A percentile compares a stretch with the other conserved stretches of the same genome.
These are phyloP conservation scores for Pleurotus sapidus DNA, from an alignment of 768 basidiomycete genomes.

Conservation along the genomic window DNA sequence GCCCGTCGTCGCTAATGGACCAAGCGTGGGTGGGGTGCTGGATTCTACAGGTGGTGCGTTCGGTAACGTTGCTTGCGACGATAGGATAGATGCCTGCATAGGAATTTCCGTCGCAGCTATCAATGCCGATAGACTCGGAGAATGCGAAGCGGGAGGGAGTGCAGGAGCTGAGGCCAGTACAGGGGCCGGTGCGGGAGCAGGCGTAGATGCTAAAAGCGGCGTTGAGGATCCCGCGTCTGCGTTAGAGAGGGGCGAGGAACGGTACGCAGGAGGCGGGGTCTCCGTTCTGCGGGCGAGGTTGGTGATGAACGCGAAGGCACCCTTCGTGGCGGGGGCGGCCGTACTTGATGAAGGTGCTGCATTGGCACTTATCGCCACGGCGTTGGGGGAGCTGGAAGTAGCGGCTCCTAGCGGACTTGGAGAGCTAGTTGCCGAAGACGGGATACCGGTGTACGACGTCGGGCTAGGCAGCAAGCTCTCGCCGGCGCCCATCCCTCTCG, in stretches of 20 bases:
- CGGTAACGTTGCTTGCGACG: background rate
- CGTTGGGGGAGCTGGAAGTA: background rate
- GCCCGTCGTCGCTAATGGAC: background rate
- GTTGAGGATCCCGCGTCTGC: background rate
- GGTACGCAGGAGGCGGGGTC: background rate
- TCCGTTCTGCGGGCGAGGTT: background rate
- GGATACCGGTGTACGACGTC: background rate
- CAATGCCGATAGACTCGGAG: background rate
- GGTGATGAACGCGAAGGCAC: background rate
- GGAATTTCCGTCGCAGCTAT: background rate
- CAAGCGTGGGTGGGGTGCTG: background rate
- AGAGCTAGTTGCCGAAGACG: background rate
- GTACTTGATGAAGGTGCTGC: background rate
- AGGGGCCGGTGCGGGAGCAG: too few species aligned
- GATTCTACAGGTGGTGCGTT: background rate
- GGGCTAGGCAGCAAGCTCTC: slow-evolving; percentile 5
- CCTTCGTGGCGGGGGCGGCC: background rate
- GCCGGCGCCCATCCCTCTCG: slow-evolving; percentile 7
- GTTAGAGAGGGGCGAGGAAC: slow-evolving; percentile 1
- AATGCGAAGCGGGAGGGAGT: background rate
- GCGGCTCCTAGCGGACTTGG: background rate
- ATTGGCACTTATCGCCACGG: too few species aligned
- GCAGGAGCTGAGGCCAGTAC: too few species aligned
- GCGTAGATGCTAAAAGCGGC: background rate
- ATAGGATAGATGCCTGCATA: background rate